Base-by-base conservation (phyloP, 1,284 basidiomycete genomes). In the Marasmius oreades region DNA sequence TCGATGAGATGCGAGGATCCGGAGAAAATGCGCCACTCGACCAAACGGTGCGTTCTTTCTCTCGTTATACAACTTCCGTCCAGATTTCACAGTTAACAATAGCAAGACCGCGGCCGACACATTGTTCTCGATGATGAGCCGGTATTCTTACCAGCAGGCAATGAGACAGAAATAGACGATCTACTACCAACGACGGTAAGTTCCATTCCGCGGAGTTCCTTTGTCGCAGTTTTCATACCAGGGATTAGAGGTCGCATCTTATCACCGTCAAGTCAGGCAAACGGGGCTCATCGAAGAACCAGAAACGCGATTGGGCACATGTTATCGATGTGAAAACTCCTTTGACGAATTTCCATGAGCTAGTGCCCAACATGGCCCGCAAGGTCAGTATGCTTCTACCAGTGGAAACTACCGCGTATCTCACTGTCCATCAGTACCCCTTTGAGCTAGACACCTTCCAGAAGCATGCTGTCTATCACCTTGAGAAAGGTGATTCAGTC, bases 271-370 rank as follows among this genome's bases (percentile, higher is more conserved):
- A 76, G 55, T 60, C 7, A 63, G 69, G 26, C 72, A 69, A 55
- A 55, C 73, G 71, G 24, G 78, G 73, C 55, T 76, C 75, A 22
- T 60, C 71, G 7, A 74, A 78, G 50, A 67, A 83, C 2, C 80
- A 85, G 58, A 97, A 96, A 72, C 88, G 93, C 53, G 94, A 98
- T 63, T 99, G 97, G 97, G 97, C 96, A 1, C 97, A 98, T 76
- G 90, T 95, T 18, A 90, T 99, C 14, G 93, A 99, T 68, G 86
- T 98, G 62, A 94, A 93, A 66, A 88, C 91, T 65, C 88, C 92
- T 36, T 86, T 98, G 67, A 77, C 79, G 24, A 98, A 98, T 68
- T 97, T 96, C 69, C 81, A 82, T 56, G 85, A 94, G 64, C 82
- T 96, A 28, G 91, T 96, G 11, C 94, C 93, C 1, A 86, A 92